Conservation (phyloP, 2,329 filamentous ascomycete genomes). For the Sphaerostilbella broomeana region DNA sequence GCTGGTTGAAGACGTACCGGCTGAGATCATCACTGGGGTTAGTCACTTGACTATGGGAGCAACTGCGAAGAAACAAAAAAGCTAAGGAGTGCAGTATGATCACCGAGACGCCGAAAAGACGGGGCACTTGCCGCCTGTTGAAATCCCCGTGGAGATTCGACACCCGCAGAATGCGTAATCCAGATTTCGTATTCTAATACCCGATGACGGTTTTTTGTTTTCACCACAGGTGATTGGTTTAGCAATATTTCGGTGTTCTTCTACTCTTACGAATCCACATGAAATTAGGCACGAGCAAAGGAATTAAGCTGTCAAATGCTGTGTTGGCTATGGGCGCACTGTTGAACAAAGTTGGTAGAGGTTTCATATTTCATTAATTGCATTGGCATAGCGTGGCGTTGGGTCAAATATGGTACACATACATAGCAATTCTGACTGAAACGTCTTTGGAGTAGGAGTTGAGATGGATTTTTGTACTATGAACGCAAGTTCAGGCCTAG, state of each 20-base stretch:
- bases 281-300: too few relatives aligned
- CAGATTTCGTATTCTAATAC: background rate
- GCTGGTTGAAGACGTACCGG: conserved; percentile 41
- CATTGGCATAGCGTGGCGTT: conserved; percentile 35
- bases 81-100: conserved; percentile 23
- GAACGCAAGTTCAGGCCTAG: conserved; percentile 1
- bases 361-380: conserved; percentile 9
- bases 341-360: background rate
- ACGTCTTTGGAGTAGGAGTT: background rate
- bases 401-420: conserved; percentile 8
- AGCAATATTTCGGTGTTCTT: background rate
- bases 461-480: conserved; percentile 6
- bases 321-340: too few relatives aligned
- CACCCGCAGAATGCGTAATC: conserved; percentile 9
- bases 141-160: conserved; percentile 25
- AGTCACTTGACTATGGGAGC: conserved; percentile 45
- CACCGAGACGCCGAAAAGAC: conserved; percentile 7
- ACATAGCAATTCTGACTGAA: background rate
- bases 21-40: conserved; percentile 55
- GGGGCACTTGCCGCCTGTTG: conserved; percentile 13
- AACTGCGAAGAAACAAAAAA: conserved; percentile 24
- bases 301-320: too few relatives aligned
- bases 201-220: background rate
- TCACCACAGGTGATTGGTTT: background rate
- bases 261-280: background rate